Evolutionary conservation across 2,329 filamentous ascomycete genomes (phyloP).

Genomic region (Lasiodiplodia theobromae): DNA sequence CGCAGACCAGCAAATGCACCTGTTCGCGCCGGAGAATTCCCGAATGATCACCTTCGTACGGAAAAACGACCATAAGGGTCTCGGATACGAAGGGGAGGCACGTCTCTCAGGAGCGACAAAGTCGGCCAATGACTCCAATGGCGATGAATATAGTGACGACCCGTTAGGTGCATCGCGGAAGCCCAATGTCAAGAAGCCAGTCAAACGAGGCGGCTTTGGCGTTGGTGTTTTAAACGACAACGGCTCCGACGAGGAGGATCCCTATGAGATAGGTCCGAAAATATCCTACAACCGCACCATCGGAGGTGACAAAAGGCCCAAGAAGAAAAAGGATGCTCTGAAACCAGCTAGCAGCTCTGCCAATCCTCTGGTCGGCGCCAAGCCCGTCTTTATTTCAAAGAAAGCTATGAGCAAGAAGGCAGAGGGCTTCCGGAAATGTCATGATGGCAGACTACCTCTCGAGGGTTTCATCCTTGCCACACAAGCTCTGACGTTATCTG

Average conservation of each 20-base stretch:
- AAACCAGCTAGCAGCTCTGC: conserved; percentile 55
- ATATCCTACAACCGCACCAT: conserved; percentile 87
- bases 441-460: conserved; percentile 81
- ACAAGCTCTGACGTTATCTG: conserved; percentile 50
- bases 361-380: conserved; percentile 70
- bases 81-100: conserved; percentile 70
- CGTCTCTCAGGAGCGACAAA: conserved; percentile 52
- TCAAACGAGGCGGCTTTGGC: conserved; percentile 78
- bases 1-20: conserved; percentile 61
- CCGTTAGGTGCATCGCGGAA: conserved; percentile 42
- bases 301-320: conserved; percentile 81
- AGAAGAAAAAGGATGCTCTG: conserved; percentile 54
- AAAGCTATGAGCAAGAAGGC: conserved; percentile 55
- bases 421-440: conserved; percentile 71
- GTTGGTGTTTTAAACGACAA: conserved; percentile 91
- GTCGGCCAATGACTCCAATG: conserved; percentile 38
- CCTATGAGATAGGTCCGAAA: conserved; percentile 88
- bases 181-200: conserved; percentile 49
- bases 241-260: conserved; percentile 93
- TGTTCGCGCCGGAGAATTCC: conserved; percentile 87
- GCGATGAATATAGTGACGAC: conserved; percentile 38
- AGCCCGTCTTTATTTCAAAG: conserved; percentile 79
- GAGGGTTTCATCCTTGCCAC: conserved; percentile 78
- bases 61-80: conserved; percentile 73
- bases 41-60: conserved; percentile 69